These are phyloP conservation scores for Pythium biforme DNA, from an alignment of 352 stramenopile genomes.

Conservation along the genomic window DNA sequence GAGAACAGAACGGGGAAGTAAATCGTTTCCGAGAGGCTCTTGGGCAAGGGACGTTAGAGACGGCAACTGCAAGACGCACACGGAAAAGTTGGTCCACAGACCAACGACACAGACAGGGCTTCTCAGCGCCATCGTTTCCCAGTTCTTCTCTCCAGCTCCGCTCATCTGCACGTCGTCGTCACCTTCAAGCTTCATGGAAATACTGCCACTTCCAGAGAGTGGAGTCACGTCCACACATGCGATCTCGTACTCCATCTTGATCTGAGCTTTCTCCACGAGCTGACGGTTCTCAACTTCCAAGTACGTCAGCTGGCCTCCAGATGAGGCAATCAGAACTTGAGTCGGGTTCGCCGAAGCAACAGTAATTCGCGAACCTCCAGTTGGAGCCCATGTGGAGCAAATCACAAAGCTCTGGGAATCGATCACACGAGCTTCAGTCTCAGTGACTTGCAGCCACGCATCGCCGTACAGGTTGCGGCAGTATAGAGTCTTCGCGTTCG, in stretches of 20 bases:
- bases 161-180: constrained; percentile 71
- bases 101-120: constrained; percentile 81
- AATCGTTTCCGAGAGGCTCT: constrained; percentile 71
- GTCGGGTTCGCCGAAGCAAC: constrained; percentile 86
- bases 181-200: constrained; percentile 13
- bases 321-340: constrained; percentile 91
- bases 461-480: constrained; percentile 91
- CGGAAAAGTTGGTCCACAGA: constrained; percentile 93
- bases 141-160: constrained; percentile 37
- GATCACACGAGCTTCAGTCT: constrained; percentile 90
- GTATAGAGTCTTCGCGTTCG: constrained; percentile 89
- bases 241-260: constrained; percentile 92
- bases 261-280: constrained; percentile 61
- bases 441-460: constrained; percentile 93
- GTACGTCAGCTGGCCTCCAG: constrained; percentile 89
- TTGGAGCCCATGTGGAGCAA: constrained; percentile 79
- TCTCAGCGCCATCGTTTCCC: constrained; percentile 50
- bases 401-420: constrained; percentile 60
- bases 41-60: constrained; percentile 66
- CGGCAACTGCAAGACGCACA: constrained; percentile 85
- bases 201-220: constrained; percentile 24
- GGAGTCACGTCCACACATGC: constrained; percentile 92
- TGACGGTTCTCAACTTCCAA: constrained; percentile 71
- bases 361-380: constrained; percentile 64
- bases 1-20: constrained; percentile 87